Evolutionary conservation across 2,329 filamentous ascomycete genomes (phyloP).

Genomic region (Zymoseptoria tritici): DNA sequence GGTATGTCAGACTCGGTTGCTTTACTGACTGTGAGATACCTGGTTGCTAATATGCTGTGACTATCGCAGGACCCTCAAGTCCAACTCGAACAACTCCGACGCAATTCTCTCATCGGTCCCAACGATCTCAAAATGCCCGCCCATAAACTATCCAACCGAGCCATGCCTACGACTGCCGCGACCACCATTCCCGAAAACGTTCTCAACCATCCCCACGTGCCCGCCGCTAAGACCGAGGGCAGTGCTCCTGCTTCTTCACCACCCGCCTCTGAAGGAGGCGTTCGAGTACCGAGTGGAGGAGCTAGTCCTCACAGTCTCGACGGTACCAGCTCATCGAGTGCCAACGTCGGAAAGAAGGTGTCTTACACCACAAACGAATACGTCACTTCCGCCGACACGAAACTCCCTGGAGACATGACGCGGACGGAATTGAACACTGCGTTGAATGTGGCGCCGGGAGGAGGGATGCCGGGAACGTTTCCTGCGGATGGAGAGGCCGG

Average conservation of each 20-base stretch:
- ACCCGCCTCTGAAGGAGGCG: background rate
- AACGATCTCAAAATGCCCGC: conserved; percentile 24
- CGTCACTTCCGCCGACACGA: background rate
- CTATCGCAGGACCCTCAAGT: conserved; percentile 37
- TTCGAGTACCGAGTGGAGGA: conserved; percentile 6
- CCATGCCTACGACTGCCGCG: conserved; percentile 27
- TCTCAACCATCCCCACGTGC: conserved; percentile 9
- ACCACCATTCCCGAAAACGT: conserved; percentile 16
- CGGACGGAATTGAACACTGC: conserved; percentile 8
- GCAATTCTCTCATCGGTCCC: conserved; percentile 34
- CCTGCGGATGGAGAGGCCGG: background rate
- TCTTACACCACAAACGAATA: background rate
- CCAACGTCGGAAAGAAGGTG: background rate
- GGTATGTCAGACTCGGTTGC: conserved; percentile 61
- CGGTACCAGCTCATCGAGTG: background rate
- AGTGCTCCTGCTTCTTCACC: background rate
- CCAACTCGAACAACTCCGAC: conserved; percentile 41
- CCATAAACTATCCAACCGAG: conserved; percentile 21
- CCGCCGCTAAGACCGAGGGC: conserved; percentile 2
- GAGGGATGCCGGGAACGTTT: conserved; percentile 6
- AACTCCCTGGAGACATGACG: background rate
- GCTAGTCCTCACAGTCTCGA: conserved; percentile 9
- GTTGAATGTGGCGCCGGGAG: conserved; percentile 6
- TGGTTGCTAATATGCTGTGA: background rate
- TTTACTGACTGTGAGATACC: background rate